Conservation (phyloP, 495 filamentous ascomycete genomes). For the Lepidopterella palustris region DNA sequence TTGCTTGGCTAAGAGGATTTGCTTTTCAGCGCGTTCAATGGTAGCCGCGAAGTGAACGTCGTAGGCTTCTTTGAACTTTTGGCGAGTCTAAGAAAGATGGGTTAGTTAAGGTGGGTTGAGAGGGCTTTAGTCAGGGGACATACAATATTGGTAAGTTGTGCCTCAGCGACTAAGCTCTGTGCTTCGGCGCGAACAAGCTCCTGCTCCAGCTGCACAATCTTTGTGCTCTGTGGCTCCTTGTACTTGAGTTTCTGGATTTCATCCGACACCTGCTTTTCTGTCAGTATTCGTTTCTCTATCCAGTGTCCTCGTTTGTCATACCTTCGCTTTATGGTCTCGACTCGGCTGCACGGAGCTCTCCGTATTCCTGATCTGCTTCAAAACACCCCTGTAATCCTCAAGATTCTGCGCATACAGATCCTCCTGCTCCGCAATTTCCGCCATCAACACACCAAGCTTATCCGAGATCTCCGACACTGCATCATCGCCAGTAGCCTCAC, state of each 20-base stretch:
- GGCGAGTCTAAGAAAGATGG: slow-evolving; percentile 51
- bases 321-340: slow-evolving; percentile 71
- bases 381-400: slow-evolving; percentile 68
- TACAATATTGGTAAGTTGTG: slow-evolving; percentile 90
- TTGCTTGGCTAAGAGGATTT: slow-evolving; percentile 84
- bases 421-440: slow-evolving; percentile 88
- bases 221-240: slow-evolving; percentile 75
- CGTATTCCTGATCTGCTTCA: slow-evolving; percentile 90
- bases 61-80: slow-evolving; percentile 91
- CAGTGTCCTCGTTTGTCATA: slow-evolving; percentile 4
- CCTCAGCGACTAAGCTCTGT: slow-evolving; percentile 91
- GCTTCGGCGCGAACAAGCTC: slow-evolving; percentile 94
- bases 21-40: slow-evolving; percentile 94
- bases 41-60: slow-evolving; percentile 77
- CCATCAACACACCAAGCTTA: slow-evolving; percentile 86
- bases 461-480: slow-evolving; percentile 82
- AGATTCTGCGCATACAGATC: slow-evolving; percentile 77
- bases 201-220: slow-evolving; percentile 79
- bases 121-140: slow-evolving; percentile 19
- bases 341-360: slow-evolving; percentile 90
- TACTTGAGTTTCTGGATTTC: slow-evolving; percentile 84
- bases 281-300: slow-evolving; percentile 1
- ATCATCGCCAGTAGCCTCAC: slow-evolving; percentile 80
- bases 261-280: slow-evolving; percentile 54
- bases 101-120: slow-evolving; percentile 3